A percentile compares a stretch with the other conserved stretches of the same genome.
Evolutionary conservation across 2,329 filamentous ascomycete genomes (phyloP).

Genomic region (Aspergillus neoniger): DNA sequence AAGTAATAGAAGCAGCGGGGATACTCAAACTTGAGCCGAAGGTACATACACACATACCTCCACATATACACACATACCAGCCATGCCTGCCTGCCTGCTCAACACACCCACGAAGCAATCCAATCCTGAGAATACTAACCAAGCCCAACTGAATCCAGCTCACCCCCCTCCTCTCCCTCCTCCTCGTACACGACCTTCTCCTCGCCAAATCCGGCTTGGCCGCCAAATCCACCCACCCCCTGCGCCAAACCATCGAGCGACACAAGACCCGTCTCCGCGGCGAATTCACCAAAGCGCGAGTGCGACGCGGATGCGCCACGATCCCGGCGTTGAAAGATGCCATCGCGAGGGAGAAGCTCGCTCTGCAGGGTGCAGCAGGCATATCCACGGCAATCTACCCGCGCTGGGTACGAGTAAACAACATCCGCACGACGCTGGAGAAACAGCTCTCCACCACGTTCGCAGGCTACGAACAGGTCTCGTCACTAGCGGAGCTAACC

Average conservation of each 20-base stretch:
- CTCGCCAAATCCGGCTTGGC: constrained; percentile 80
- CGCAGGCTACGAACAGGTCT: constrained; percentile 59
- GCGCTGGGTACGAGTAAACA: constrained; percentile 91
- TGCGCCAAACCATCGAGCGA: constrained; percentile 72
- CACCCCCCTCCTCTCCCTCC: constrained; percentile 73
- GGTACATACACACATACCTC: constrained; percentile 52
- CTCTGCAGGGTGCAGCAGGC: constrained; percentile 47
- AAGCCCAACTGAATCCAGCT: constrained; percentile 58
- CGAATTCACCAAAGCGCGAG: constrained; percentile 77
- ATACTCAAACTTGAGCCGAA: constrained; percentile 80
- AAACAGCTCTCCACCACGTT: constrained; percentile 77
- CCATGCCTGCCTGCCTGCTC: too few species aligned
- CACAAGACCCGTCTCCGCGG: constrained; percentile 80
- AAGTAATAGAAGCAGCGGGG: constrained; percentile 81
- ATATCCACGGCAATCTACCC: constrained; percentile 57
- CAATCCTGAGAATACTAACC: constrained; percentile 29
- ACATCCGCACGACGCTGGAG: constrained; percentile 68
- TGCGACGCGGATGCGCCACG: constrained; percentile 70
- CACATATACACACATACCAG: too few species aligned
- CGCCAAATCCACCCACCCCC: constrained; percentile 74
- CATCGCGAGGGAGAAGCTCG: constrained; percentile 38
- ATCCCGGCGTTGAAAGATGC: constrained; percentile 61
- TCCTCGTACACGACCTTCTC: constrained; percentile 84
- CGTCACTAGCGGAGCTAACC: constrained; percentile 61
- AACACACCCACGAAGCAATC: too few species aligned